A percentile compares a stretch with the other conserved stretches of the same genome.
Conservation (phyloP, 306 rosid genomes). For the Senna siamea region DNA sequence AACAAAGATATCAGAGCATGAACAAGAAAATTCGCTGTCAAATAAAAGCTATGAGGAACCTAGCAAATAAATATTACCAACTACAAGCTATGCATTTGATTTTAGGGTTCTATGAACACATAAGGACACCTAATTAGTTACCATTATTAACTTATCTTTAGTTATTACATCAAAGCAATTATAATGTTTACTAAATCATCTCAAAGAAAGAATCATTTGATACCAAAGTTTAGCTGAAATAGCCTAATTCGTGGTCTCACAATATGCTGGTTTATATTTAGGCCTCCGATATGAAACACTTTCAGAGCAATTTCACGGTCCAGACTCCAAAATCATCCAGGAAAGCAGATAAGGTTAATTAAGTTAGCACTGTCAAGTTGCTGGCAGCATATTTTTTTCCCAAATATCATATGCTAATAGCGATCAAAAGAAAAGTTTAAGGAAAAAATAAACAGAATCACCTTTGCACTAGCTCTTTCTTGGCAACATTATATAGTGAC, state of each 20-base stretch:
- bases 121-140: not conserved
- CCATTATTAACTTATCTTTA: not conserved
- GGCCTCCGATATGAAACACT: not conserved
- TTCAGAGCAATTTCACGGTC: not conserved
- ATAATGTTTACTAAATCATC: not conserved
- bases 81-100: not conserved
- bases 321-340: constrained; percentile 1
- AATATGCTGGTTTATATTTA: not conserved
- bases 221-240: not conserved
- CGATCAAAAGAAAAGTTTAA: not conserved
- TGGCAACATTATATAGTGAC: constrained; percentile 17
- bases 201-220: not conserved
- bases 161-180: not conserved
- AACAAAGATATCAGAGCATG: not conserved
- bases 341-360: not conserved
- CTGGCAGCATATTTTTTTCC: not conserved
- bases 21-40: not conserved
- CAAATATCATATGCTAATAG: not conserved
- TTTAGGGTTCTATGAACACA: not conserved
- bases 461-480: constrained; percentile 25
- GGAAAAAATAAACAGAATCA: not conserved
- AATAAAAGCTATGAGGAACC: not conserved
- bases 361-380: not conserved
- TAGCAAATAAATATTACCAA: not conserved
- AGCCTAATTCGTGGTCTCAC: not conserved